These are phyloP conservation scores for Bruguiera parviflora DNA, from an alignment of 345 rosid genomes.

Conservation along the genomic window DNA sequence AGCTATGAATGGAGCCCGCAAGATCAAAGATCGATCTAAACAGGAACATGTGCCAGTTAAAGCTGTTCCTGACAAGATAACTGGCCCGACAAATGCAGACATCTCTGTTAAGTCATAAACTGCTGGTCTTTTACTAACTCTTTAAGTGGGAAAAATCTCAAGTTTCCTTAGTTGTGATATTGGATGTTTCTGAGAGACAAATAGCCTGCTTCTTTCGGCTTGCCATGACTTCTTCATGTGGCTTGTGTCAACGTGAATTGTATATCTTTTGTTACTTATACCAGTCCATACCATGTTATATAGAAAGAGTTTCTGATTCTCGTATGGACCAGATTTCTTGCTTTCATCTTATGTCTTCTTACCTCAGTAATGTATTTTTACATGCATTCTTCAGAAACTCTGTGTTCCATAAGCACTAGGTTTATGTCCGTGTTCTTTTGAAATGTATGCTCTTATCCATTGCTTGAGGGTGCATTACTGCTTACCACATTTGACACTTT, in stretches of 20 bases:
- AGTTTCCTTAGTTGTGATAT: conserved; percentile 17
- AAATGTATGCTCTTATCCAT: not conserved
- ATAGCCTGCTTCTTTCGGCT: conserved; percentile 29
- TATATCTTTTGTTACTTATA: conserved; percentile 36
- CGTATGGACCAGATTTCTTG: conserved; percentile 23
- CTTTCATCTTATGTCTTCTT: conserved; percentile 13
- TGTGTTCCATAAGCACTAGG: not conserved
- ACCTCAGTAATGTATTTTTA: conserved; percentile 4
- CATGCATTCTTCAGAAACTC: not conserved
- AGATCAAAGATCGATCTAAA: conserved; percentile 41
- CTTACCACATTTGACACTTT: too few species aligned
- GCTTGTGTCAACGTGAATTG: conserved; percentile 34
- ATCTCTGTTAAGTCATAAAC: conserved; percentile 43
- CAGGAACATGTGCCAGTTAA: conserved; percentile 35
- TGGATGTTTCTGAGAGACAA: conserved; percentile 26
- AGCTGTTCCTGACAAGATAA: conserved; percentile 38
- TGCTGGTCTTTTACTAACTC: conserved; percentile 27
- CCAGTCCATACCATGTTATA: conserved; percentile 33
- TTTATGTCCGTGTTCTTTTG: too few species aligned
- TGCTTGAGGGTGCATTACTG: not conserved
- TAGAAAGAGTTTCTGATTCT: conserved; percentile 28
- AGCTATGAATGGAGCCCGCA: conserved; percentile 40
- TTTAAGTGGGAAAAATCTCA: conserved; percentile 20
- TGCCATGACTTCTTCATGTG: conserved; percentile 22
- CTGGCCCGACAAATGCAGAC: conserved; percentile 25